phyloP scores from a whole-genome alignment of 768 basidiomycete species.

The Mycena olivaceomarginata region DNA sequence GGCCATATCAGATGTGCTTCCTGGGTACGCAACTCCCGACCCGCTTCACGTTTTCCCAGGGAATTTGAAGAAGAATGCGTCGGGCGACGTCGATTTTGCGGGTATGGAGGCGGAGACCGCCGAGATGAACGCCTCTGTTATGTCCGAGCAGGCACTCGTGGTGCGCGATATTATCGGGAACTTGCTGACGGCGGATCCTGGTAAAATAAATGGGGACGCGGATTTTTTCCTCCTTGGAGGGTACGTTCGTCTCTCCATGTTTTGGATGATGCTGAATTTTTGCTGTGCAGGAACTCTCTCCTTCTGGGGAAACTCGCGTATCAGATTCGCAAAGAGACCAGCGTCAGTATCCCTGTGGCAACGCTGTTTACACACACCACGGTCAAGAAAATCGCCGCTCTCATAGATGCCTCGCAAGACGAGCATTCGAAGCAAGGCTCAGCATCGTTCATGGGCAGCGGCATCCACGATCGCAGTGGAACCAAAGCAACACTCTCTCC shows the following conservation, averaged over 20 bases:
- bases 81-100: constrained; percentile 55
- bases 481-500: constrained; percentile 34
- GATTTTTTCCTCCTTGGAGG: constrained; percentile 66
- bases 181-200: constrained; percentile 53
- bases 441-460: background rate
- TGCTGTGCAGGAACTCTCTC: constrained; percentile 56
- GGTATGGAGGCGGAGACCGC: constrained; percentile 53
- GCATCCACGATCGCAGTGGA: background rate
- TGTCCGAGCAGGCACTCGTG: constrained; percentile 56
- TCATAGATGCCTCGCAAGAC: constrained; percentile 55
- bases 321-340: constrained; percentile 61
- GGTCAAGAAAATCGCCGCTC: constrained; percentile 60
- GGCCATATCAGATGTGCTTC: constrained; percentile 50
- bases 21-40: constrained; percentile 63
- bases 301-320: constrained; percentile 66
- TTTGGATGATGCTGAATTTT: background rate
- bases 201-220: constrained; percentile 53
- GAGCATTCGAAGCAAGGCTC: background rate
- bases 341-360: constrained; percentile 58
- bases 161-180: constrained; percentile 60
- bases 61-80: constrained; percentile 39
- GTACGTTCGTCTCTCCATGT: background rate
- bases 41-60: constrained; percentile 54
- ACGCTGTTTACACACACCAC: constrained; percentile 64
- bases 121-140: constrained; percentile 42